Base-by-base conservation (phyloP, 2,329 filamentous ascomycete species). In the Neofusicoccum kwambonambiense region DNA sequence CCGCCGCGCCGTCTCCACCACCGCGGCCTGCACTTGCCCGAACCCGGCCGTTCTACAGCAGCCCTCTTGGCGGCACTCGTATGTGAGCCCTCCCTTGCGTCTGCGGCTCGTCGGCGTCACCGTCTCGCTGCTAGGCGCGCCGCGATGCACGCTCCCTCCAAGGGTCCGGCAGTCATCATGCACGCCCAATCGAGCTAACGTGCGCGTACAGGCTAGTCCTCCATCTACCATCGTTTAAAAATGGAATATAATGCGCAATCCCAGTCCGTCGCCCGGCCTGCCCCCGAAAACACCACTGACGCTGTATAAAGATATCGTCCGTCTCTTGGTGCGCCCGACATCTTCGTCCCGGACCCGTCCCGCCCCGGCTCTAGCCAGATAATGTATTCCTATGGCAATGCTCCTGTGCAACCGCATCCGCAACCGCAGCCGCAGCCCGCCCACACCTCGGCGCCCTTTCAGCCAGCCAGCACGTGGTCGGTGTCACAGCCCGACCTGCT, bases 1-100 rank as follows among this genome's bases (percentile, higher is more conserved):
- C 22, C 22, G 22, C 22, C 22, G 22, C 22, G 22, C 22, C 22
- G 22, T 22, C 22, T 22, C 3, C 22, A 22, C 3, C 22, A 22
- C 22, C 22, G 22, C 22, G 0, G 22, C 22, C 19, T 22, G 22
- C 22, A 22, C 22, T 22, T 22, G 22, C 22, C 22, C 22, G 22
- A 22, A 22, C 22, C 22, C 22, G 22, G 22, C 22, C 22, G 22
- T 61, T 39, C 57, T 61, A 60, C 56, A 19, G 56, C 58, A 62
- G 45, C 45, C 27, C 19, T 42, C 60, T 62, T 62, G 49, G 92
- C 92, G 41, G 91, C 92, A 70, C 96, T 95, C 78, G 92, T 94
- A 85, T 70, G 85, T 50, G 6, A 42, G 49, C 78, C 50, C 50
- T 52, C 49, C 57, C 64, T 49, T 57, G 27, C 37, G 11, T 45